Evolutionary conservation across 495 filamentous ascomycete genomes (phyloP), one percentile per base, ranked within the genome.

Genomic region (Lentithecium fluviatile): DNA sequence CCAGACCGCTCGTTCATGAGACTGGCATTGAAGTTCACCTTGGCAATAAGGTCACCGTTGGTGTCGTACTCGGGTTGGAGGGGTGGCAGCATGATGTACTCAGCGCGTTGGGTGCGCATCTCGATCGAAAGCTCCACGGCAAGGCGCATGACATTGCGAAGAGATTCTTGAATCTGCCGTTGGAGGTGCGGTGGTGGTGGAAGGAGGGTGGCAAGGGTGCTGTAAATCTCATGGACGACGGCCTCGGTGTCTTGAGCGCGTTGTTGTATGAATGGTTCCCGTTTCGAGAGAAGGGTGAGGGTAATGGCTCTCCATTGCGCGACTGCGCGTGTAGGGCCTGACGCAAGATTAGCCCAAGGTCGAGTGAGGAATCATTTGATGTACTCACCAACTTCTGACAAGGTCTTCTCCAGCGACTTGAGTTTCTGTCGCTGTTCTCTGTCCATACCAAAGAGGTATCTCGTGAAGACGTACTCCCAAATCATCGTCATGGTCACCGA

Each of bases 401-500:
- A 79, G 51, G 86, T 84, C 76, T 94, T 95, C 76, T 98, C 94
- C 15, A 97, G 83, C 7, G 83, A 83, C 75, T 97, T 95, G 70
- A 98, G 87, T 70, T 95, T 96, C 74, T 97, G 92, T 24, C 95
- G 88, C 70, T 98, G 92, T 70, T 96, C 94, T 51, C 91, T 83
- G 74, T 97, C 93, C 90, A 97, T 94, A 62, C 95, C 94, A 69
- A 98, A 97, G 36, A 98, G 84, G 70, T 97, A 98, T 56, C 95
- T 86, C 11, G 91, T 95, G 73, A 98, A 98, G 70, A 98, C 85
- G 69, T 89, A 96, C 71, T 97, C 93, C 90, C 91, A 97, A 36
- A 97, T 84, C 89, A 98, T 95, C 45, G 85, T 91, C 91, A 97
- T 97, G 62, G 91, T 86, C 65, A 97, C 88, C 23, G 89, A 91